Conservation (phyloP, 2,329 filamentous ascomycete species). For the Monosporascus sp. region DNA sequence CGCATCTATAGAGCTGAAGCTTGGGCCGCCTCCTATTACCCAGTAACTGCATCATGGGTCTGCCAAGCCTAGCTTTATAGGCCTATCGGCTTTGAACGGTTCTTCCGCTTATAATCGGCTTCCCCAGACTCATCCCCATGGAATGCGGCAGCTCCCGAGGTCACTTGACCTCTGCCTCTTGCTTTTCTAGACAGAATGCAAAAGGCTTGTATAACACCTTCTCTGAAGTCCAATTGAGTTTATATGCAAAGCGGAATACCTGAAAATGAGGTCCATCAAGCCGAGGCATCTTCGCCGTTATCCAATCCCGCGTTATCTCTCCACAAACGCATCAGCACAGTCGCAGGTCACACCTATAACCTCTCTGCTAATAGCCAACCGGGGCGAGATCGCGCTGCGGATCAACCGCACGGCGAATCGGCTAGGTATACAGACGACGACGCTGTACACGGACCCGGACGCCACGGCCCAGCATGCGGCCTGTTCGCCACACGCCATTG, state of each 20-base stretch:
- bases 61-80: too few species aligned
- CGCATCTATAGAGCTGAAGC: neutral
- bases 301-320: slow-evolving; percentile 34
- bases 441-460: slow-evolving; percentile 91
- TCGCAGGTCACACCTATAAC: slow-evolving; percentile 48
- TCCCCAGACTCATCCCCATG: slow-evolving; percentile 1
- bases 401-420: slow-evolving; percentile 83
- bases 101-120: slow-evolving; percentile 1
- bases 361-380: slow-evolving; percentile 91
- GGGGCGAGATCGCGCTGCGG: slow-evolving; percentile 92
- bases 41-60: too few species aligned
- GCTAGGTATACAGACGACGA: slow-evolving; percentile 88
- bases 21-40: neutral
- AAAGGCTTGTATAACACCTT: neutral
- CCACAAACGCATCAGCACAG: slow-evolving; percentile 27
- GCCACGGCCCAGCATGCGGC: slow-evolving; percentile 81
- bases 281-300: slow-evolving; percentile 44
- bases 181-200: neutral
- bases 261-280: slow-evolving; percentile 51
- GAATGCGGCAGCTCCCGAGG: slow-evolving; percentile 1
- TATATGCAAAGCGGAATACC: neutral
- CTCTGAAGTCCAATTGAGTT: slow-evolving; percentile 1
- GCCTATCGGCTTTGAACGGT: neutral
- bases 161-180: slow-evolving; percentile 7
- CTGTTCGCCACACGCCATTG: slow-evolving; percentile 76